Percentiles rank a stretch among this genome's conserved stretches.
Evolutionary conservation across 2,329 filamentous ascomycete species (phyloP).

Genomic region (Paracamarosporium sp.): DNA sequence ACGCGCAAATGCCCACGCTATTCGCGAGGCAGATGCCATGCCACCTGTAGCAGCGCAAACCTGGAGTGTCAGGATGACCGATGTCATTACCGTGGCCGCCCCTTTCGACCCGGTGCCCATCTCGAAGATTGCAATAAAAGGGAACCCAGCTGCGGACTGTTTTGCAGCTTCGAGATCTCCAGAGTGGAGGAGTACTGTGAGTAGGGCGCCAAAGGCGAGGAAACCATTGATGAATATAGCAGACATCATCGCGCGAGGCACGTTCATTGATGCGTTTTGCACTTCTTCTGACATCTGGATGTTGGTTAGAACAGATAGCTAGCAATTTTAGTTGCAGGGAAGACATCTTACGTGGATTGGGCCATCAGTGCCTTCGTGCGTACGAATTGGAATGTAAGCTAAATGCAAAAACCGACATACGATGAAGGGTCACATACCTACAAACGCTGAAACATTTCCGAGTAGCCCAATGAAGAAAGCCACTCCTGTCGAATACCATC

Average conservation of each 20-base stretch:
- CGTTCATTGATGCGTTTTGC: constrained; percentile 18
- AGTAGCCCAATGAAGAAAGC: constrained; percentile 43
- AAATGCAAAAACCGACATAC: too few species aligned
- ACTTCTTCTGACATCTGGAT: constrained; percentile 26
- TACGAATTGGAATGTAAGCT: too few species aligned
- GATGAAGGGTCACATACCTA: constrained; percentile 8
- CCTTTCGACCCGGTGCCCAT: constrained; percentile 6
- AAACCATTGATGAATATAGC: constrained; percentile 40
- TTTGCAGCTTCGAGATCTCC: neutral
- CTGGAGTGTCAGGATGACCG: constrained; percentile 19
- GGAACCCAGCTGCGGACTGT: constrained; percentile 7
- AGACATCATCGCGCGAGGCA: constrained; percentile 41
- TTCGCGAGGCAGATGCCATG: constrained; percentile 34
- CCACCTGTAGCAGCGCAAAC: constrained; percentile 34
- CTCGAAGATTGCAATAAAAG: constrained; percentile 53
- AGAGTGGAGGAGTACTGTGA: constrained; percentile 13
- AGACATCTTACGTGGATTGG: neutral
- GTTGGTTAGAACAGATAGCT: too few species aligned
- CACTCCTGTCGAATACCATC: constrained; percentile 46
- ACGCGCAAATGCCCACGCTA: constrained; percentile 7
- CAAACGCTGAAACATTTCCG: too few species aligned
- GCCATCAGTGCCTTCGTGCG: neutral
- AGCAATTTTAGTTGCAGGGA: too few species aligned
- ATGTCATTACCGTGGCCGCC: constrained; percentile 51
- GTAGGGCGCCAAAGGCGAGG: constrained; percentile 15